A percentile compares a stretch with the other conserved stretches of the same genome.
Evolutionary conservation across 768 basidiomycete genomes (phyloP).

Genomic region (Candolleomyces eurysporus): DNA sequence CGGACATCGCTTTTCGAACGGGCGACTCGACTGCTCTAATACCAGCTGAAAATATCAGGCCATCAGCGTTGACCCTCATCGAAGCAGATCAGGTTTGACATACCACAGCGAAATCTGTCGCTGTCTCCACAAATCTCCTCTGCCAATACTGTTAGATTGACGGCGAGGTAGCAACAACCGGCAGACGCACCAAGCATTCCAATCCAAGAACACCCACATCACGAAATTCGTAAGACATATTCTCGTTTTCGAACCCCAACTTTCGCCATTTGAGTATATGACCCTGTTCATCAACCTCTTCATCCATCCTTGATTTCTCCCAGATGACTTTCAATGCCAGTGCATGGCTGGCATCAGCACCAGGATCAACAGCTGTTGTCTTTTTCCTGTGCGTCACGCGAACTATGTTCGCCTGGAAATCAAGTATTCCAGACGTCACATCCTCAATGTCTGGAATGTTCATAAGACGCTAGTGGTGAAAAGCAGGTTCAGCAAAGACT

Average conservation of each 20-base stretch:
- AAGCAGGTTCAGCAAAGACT: slow-evolving; percentile 3
- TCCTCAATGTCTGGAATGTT: slow-evolving; percentile 79
- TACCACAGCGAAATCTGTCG: slow-evolving; percentile 79
- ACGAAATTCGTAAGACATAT: slow-evolving; percentile 71
- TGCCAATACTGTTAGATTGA: slow-evolving; percentile 21
- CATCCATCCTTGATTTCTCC: slow-evolving; percentile 55
- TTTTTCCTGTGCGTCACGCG: slow-evolving; percentile 80
- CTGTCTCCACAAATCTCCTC: slow-evolving; percentile 67
- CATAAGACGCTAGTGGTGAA: slow-evolving; percentile 65
- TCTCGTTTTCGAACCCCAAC: slow-evolving; percentile 76
- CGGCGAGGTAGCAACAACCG: neutral
- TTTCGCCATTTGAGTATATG: slow-evolving; percentile 67
- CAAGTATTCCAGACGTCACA: slow-evolving; percentile 77
- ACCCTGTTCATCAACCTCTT: slow-evolving; percentile 49
- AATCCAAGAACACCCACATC: slow-evolving; percentile 80
- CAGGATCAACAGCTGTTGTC: slow-evolving; percentile 72
- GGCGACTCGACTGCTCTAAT: slow-evolving; percentile 76
- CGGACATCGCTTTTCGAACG: slow-evolving; percentile 74
- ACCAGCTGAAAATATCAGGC: slow-evolving; percentile 50
- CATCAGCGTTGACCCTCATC: slow-evolving; percentile 1
- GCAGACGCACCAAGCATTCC: slow-evolving; percentile 65
- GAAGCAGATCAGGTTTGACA: slow-evolving; percentile 8
- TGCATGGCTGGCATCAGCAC: slow-evolving; percentile 55
- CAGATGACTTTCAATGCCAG: slow-evolving; percentile 66
- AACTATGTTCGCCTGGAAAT: slow-evolving; percentile 85